These are phyloP conservation scores for Ulota crispa DNA, from an alignment of 225 moss, liverwort and hornwort species.

Conservation along the genomic window DNA sequence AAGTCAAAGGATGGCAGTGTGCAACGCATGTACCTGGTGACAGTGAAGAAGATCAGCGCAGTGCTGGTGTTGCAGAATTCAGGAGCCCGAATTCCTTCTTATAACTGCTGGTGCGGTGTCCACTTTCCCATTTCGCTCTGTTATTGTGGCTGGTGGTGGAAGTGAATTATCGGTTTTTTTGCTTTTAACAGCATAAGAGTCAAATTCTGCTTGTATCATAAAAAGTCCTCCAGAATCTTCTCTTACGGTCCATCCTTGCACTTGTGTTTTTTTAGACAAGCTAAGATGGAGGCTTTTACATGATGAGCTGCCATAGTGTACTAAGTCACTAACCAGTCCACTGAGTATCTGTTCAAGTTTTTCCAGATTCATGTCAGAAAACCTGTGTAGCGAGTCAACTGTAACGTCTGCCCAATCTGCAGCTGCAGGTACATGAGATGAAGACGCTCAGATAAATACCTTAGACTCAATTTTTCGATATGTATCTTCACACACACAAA, in stretches of 20 bases:
- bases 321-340: no score
- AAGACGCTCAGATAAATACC: neutral
- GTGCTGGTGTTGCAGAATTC: conserved; percentile 14
- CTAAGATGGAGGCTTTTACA: conserved; percentile 9
- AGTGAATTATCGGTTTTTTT: conserved; percentile 7
- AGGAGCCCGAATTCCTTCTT: conserved; percentile 27
- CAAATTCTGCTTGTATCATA: conserved; percentile 19
- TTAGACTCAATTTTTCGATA: neutral
- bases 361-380: conserved; percentile 16
- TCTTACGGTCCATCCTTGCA: conserved; percentile 10
- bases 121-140: conserved; percentile 13
- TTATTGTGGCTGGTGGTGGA: conserved; percentile 38
- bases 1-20: conserved; percentile 26
- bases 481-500: neutral
- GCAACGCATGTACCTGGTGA: conserved; percentile 35
- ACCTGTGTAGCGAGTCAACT: conserved; percentile 21
- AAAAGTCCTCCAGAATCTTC: conserved; percentile 12
- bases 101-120: conserved; percentile 10
- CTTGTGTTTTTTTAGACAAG: neutral
- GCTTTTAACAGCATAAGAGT: neutral
- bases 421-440: conserved; percentile 11
- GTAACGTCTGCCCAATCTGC: neutral
- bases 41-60: conserved; percentile 17
- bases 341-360: neutral
- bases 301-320: conserved; percentile 11